Conservation (phyloP, 2,329 filamentous ascomycete genomes). For the Exserohilum rostratum region DNA sequence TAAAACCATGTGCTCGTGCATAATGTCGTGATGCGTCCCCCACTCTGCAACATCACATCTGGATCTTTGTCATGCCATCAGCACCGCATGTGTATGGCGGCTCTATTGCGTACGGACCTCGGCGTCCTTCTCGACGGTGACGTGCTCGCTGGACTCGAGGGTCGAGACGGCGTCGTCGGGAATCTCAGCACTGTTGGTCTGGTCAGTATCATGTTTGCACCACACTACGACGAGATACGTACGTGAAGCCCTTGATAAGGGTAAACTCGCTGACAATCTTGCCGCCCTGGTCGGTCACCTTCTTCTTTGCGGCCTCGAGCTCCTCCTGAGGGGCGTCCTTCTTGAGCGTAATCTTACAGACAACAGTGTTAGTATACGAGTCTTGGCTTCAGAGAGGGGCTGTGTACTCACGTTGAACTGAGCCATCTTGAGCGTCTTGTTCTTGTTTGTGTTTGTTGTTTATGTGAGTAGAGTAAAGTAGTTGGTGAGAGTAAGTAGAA, state of each 20-base stretch:
- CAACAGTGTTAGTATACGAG: background rate
- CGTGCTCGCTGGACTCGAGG: slow-evolving; percentile 71
- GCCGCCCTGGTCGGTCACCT: slow-evolving; percentile 76
- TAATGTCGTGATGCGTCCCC: background rate
- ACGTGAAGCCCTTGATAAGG: slow-evolving; percentile 94
- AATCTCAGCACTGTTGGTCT: slow-evolving; percentile 69
- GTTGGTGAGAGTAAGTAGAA: slow-evolving; percentile 14
- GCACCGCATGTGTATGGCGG: slow-evolving; percentile 1
- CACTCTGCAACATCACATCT: slow-evolving; percentile 1
- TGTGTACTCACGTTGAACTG: slow-evolving; percentile 22
- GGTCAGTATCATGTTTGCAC: slow-evolving; percentile 10
- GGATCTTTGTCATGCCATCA: slow-evolving; percentile 12
- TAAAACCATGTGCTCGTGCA: slow-evolving; percentile 6
- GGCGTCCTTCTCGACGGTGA: slow-evolving; percentile 79
- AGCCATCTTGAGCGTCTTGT: slow-evolving; percentile 16
- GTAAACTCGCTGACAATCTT: slow-evolving; percentile 83
- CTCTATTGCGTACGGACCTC: slow-evolving; percentile 73
- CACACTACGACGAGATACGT: too few species aligned
- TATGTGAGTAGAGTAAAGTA: background rate
- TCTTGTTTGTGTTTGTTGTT: background rate
- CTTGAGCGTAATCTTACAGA: slow-evolving; percentile 76
- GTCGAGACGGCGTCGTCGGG: slow-evolving; percentile 69
- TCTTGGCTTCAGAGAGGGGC: background rate
- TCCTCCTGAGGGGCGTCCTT: slow-evolving; percentile 69
- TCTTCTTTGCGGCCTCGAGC: slow-evolving; percentile 78